Conservation (phyloP, 495 filamentous ascomycete species). For the Aspergillus incahuasiensis region DNA sequence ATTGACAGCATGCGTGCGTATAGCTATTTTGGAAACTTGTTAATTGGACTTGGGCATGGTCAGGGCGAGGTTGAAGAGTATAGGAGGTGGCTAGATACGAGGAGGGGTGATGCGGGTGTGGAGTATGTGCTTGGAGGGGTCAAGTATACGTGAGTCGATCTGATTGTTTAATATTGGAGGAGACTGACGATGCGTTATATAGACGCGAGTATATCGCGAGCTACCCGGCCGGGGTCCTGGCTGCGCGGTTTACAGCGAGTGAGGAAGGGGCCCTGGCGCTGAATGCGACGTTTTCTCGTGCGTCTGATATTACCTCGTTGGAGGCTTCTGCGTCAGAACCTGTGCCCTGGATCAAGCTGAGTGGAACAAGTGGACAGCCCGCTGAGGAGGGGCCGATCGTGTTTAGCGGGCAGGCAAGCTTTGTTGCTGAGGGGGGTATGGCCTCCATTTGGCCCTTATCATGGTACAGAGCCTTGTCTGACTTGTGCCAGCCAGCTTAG, state of each 20-base stretch:
- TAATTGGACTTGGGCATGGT: conserved; percentile 34
- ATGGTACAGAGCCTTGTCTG: neutral
- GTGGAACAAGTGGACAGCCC: neutral
- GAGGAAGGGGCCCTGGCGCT: conserved; percentile 7
- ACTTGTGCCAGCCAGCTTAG: neutral
- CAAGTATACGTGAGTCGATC: conserved; percentile 21
- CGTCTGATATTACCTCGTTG: neutral
- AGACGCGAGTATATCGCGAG: conserved; percentile 23
- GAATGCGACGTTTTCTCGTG: neutral
- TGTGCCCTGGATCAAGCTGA: neutral
- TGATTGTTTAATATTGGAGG: neutral
- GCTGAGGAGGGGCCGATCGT: conserved; percentile 3
- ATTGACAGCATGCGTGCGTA: conserved; percentile 30
- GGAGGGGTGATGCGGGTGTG: conserved; percentile 26
- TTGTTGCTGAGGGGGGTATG: conserved; percentile 1
- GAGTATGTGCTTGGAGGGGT: conserved; percentile 27
- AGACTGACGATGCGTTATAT: neutral
- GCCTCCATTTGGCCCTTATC: neutral
- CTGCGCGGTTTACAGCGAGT: conserved; percentile 27
- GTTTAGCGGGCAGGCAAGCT: conserved; percentile 3
- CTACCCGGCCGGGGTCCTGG: conserved; percentile 33
- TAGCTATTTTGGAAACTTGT: conserved; percentile 32
- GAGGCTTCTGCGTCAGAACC: neutral
- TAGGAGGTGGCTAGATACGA: conserved; percentile 37
- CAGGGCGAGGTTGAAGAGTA: conserved; percentile 7